Percentiles rank a stretch among this genome's conserved stretches.
Conservation (phyloP, 2,329 filamentous ascomycete species). For the Colletotrichum sp. region DNA sequence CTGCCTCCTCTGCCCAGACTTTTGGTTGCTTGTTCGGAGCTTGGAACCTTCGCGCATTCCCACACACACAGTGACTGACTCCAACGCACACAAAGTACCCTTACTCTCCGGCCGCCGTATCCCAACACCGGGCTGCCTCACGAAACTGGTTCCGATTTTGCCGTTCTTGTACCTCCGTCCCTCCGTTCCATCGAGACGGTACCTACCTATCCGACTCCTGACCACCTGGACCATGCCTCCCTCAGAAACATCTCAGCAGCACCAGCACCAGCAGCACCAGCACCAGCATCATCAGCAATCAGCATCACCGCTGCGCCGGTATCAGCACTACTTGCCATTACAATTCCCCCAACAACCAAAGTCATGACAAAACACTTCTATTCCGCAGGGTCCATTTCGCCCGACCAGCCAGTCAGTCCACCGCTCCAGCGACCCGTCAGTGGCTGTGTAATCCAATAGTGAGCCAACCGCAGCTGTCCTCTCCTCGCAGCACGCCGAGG, state of each 20-base stretch:
- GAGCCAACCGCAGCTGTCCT: background rate
- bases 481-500: background rate
- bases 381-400: background rate
- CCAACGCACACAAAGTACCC: background rate
- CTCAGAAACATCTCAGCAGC: background rate
- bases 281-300: background rate
- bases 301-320: background rate
- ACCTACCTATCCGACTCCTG: background rate
- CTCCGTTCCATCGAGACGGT: background rate
- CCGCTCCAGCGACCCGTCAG: background rate
- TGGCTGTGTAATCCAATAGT: constrained; percentile 4
- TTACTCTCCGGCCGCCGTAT: background rate
- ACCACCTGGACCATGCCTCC: background rate
- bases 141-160: background rate
- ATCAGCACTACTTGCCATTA: background rate
- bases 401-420: background rate
- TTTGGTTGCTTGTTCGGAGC: background rate
- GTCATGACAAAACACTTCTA: background rate
- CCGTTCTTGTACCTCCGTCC: background rate
- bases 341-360: background rate
- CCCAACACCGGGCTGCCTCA: background rate
- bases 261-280: background rate
- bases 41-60: background rate
- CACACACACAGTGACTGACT: background rate
- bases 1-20: background rate